phyloP scores from a whole-genome alignment of 257 asterid species.

The Paraleonurus japonicus region DNA sequence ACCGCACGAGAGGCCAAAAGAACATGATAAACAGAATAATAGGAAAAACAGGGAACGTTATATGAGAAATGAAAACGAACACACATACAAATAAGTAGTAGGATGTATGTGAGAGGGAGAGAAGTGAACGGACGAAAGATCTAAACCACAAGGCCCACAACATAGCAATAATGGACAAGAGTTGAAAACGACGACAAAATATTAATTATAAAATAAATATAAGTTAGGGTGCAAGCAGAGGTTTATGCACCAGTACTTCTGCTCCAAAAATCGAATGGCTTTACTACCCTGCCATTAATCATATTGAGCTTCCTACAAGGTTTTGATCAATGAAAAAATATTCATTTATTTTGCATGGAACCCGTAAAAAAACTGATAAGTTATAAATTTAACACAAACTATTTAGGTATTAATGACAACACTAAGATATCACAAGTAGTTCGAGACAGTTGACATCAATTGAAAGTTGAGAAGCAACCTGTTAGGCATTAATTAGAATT shows the following conservation, averaged over 20 bases:
- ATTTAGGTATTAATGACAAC: background rate
- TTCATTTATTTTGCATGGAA: background rate
- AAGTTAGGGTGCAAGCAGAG: background rate
- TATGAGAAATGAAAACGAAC: background rate
- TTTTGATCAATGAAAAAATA: background rate
- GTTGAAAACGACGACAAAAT: background rate
- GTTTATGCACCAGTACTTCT: background rate
- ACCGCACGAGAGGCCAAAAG: background rate
- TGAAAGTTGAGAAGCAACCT: background rate
- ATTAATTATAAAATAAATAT: background rate
- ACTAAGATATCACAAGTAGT: background rate
- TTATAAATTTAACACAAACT: background rate
- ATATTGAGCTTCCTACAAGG: background rate
- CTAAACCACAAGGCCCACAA: background rate
- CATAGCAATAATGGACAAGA: background rate
- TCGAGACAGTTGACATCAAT: background rate
- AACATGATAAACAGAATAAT: background rate
- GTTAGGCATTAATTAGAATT: background rate
- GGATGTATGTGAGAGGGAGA: background rate
- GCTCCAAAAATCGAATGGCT: conserved; percentile 10
- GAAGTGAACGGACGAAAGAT: background rate
- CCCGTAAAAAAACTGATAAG: background rate
- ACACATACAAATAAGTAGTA: background rate
- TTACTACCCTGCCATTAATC: background rate
- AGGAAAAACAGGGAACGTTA: background rate